phyloP scores from a whole-genome alignment of 2,329 filamentous ascomycete genomes.

The Harringtonia aguacate region DNA sequence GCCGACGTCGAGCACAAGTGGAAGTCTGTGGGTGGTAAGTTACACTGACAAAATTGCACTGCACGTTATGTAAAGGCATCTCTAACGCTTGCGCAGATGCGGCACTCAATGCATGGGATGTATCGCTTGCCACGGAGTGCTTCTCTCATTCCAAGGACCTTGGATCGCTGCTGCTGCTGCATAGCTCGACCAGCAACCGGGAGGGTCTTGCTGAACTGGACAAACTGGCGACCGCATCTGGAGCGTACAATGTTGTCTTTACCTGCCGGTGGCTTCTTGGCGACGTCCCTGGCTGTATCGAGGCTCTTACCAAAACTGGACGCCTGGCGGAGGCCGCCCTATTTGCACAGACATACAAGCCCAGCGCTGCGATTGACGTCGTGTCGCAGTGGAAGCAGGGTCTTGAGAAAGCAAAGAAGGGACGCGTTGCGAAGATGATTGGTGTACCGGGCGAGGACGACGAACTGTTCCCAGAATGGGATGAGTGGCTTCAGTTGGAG shows the following conservation, averaged over 20 bases:
- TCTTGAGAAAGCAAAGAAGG: conserved; percentile 77
- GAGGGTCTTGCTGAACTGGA: conserved; percentile 65
- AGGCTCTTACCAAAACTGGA: conserved; percentile 68
- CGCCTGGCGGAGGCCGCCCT: conserved; percentile 78
- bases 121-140: conserved; percentile 82
- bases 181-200: conserved; percentile 74
- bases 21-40: conserved; percentile 69
- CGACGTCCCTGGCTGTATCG: conserved; percentile 71
- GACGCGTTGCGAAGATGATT: conserved; percentile 71
- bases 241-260: conserved; percentile 88
- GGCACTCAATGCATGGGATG: conserved; percentile 76
- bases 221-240: conserved; percentile 61
- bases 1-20: conserved; percentile 93
- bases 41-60: too few relatives aligned
- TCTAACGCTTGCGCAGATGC: conserved; percentile 43
- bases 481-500: conserved; percentile 77
- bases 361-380: conserved; percentile 57
- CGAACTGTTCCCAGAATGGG: conserved; percentile 94
- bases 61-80: neutral
- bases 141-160: conserved; percentile 86
- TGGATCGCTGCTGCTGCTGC: conserved; percentile 76
- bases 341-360: conserved; percentile 93
- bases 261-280: conserved; percentile 79
- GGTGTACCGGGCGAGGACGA: conserved; percentile 73
- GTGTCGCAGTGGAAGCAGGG: conserved; percentile 73